Evolutionary conservation across 23 red algal genomes (phyloP).

Genomic region (Chondrus crispus): DNA sequence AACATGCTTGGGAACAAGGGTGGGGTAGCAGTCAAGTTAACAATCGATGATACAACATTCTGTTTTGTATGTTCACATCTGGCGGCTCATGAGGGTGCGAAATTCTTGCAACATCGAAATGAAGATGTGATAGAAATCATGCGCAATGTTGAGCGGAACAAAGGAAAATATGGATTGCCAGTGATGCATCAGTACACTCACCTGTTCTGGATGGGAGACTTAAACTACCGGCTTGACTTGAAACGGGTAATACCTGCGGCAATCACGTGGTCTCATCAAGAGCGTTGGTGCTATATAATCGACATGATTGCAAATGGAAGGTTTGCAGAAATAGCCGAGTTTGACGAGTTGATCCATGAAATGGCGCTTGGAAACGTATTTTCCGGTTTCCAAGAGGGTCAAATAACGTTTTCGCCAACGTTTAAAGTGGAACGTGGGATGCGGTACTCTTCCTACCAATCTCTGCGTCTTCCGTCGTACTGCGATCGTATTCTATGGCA

Average conservation of each 20-base stretch:
- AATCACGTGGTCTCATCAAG: conserved; percentile 45
- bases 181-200: conserved; percentile 53
- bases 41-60: conserved; percentile 58
- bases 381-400: conserved; percentile 75
- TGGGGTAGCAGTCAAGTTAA: conserved; percentile 55
- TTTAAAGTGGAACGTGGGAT: conserved; percentile 74
- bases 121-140: conserved; percentile 63
- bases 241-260: conserved; percentile 42
- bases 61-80: conserved; percentile 76
- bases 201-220: conserved; percentile 93
- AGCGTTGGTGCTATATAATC: conserved; percentile 35
- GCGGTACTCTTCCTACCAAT: neutral
- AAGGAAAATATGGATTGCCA: neutral
- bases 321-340: conserved; percentile 35
- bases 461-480: conserved; percentile 48
- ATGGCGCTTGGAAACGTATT: conserved; percentile 62
- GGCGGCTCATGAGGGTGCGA: conserved; percentile 73
- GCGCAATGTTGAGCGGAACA: conserved; percentile 40
- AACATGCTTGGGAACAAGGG: conserved; percentile 75
- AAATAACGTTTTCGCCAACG: conserved; percentile 79
- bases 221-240: conserved; percentile 94
- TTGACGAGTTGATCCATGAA: conserved; percentile 77
- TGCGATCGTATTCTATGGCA: conserved; percentile 83
- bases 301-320: conserved; percentile 34
- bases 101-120: conserved; percentile 54